phyloP scores from a whole-genome alignment of 1,284 basidiomycete species.

The Papiliotrema fonsecae region DNA sequence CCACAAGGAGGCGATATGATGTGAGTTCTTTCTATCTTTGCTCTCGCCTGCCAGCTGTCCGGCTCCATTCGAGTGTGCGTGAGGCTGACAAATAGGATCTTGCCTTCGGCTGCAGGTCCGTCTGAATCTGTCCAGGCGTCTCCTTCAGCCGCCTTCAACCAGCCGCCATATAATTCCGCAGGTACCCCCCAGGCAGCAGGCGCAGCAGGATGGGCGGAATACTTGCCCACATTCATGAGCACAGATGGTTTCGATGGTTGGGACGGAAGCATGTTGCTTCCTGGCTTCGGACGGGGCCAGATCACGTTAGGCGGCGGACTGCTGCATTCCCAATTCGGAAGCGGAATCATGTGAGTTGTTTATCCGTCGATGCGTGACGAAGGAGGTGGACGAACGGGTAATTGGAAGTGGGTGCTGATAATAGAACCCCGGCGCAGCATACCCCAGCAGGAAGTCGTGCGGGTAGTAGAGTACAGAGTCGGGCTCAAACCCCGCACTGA shows the following conservation, averaged over 20 bases:
- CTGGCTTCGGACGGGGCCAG: constrained; percentile 45
- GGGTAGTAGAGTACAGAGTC: constrained; percentile 19
- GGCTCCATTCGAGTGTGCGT: no score
- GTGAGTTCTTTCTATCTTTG: constrained; percentile 16
- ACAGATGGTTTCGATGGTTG: constrained; percentile 47
- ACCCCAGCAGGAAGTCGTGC: constrained; percentile 26
- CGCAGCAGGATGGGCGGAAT: constrained; percentile 44
- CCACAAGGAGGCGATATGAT: constrained; percentile 47
- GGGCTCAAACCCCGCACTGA: constrained; percentile 3
- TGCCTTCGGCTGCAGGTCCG: constrained; percentile 42
- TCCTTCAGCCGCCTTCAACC: constrained; percentile 22
- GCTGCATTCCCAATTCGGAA: constrained; percentile 46
- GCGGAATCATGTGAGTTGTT: constrained; percentile 47
- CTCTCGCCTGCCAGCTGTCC: no score
- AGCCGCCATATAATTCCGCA: constrained; percentile 3
- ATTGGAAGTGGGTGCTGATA: no score
- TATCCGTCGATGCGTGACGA: neutral
- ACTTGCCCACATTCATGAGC: constrained; percentile 42
- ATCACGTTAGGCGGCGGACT: constrained; percentile 46
- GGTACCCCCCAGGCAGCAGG: constrained; percentile 27
- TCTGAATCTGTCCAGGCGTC: constrained; percentile 37
- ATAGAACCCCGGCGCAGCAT: constrained; percentile 36
- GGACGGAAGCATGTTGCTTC: constrained; percentile 46
- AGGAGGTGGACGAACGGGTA: neutral
- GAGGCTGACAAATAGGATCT: constrained; percentile 25